Evolutionary conservation across 139 green algal species (phyloP).

Genomic region (Chlamydomonas schloesseri): DNA sequence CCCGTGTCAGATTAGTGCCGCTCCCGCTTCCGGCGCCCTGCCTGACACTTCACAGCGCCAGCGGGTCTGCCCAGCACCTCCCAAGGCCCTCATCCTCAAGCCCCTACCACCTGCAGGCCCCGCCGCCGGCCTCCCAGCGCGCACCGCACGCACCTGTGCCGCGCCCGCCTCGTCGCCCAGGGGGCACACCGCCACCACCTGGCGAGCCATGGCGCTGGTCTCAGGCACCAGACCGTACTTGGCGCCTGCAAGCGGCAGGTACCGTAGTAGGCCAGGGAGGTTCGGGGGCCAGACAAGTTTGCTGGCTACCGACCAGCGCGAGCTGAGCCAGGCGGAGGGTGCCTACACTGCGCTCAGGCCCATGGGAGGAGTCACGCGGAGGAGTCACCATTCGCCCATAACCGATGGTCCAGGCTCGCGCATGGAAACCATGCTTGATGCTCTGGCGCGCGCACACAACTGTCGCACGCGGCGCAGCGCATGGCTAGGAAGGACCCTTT

Average conservation of each 20-base stretch:
- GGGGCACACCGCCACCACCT: constrained; percentile 41
- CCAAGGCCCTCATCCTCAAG: too few species aligned
- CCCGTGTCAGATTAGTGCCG: too few species aligned
- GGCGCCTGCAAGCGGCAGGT: background rate
- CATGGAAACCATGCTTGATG: too few species aligned
- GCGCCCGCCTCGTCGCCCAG: background rate
- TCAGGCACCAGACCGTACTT: constrained; percentile 13
- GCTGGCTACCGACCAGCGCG: background rate
- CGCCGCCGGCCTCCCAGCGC: background rate
- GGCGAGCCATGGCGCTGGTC: background rate
- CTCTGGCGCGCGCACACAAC: too few species aligned
- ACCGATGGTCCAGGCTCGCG: too few species aligned
- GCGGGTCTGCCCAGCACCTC: background rate
- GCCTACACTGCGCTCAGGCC: too few species aligned
- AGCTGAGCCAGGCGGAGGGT: too few species aligned
- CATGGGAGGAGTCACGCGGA: too few species aligned
- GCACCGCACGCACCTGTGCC: background rate
- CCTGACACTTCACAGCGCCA: background rate
- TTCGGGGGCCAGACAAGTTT: background rate
- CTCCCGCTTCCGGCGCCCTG: background rate
- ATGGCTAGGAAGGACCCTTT: too few species aligned
- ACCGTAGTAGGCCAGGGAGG: background rate
- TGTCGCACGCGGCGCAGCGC: too few species aligned
- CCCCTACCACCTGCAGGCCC: background rate
- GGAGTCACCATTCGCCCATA: too few species aligned